Evolutionary conservation across 768 basidiomycete genomes (phyloP), one percentile per base, ranked within the genome.

Genomic region (Hypholoma fasciculare): DNA sequence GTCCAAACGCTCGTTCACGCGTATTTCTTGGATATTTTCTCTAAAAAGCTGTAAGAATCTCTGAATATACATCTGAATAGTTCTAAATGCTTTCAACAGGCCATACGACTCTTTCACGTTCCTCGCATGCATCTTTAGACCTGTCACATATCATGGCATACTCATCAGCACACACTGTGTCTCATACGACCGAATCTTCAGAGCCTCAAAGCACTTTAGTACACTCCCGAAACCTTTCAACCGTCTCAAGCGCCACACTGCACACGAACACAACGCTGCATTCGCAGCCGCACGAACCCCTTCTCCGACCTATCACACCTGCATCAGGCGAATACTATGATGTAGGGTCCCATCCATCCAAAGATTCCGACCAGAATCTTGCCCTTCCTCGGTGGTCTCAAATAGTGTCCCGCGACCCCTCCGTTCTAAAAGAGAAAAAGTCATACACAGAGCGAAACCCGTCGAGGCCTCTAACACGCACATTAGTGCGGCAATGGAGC

Each of bases 81-180:
- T n/a, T n/a, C 16, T 23, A 19, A 9, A 34, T 5, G 6, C 30
- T 34, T 34, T 34, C 30, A 58, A 26, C 50, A 65, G 60, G 44
- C 48, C 13, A 20, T n/a, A 49, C 26, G 48, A 49, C 48, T 27
- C 27, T 23, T 14, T 27, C 23, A 23, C 26, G 23, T 26, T 16
- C 40, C 56, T 59, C 55, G 46, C 60, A 62, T 58, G 50, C 52
- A 51, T 46, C 30, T 17, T 39, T 49, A 34, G 20, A 48, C 43
- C 47, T 38, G 14, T 20, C 38, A 49, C 53, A 48, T 16, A 49
- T 63, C 56, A 88, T 88, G 86, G 78, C 83, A 50, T 80, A 81
- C 34, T 69, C 85, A 53, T 77, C 78, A 63, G 74, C 84, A 42
- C 84, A 86, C 66, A 78, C 83, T 63, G 74, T 79, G 36, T 69